Conservation (phyloP, 805 yeast species). For the Metahyphopichia silvanorum region DNA sequence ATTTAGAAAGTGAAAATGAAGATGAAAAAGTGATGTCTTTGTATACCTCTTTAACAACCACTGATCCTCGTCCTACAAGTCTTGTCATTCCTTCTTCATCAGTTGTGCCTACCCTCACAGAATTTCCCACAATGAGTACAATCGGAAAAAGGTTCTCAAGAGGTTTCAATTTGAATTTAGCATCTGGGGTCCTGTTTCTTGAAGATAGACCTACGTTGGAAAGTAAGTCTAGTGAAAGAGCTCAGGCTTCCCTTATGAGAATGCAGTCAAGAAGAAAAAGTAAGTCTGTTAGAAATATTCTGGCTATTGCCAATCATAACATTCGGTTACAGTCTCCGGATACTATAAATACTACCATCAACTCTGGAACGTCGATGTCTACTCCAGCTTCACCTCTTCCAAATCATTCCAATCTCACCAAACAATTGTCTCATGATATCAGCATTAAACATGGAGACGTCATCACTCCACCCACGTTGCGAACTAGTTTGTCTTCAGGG, state of each 20-base stretch:
- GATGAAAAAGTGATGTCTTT: slow-evolving; percentile 70
- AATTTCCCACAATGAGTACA: slow-evolving; percentile 36
- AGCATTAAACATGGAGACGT: neutral
- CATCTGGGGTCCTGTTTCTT: slow-evolving; percentile 11
- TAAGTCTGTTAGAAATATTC: slow-evolving; percentile 32
- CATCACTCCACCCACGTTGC: slow-evolving; percentile 2
- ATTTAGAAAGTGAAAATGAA: slow-evolving; percentile 44
- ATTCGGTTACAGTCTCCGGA: slow-evolving; percentile 10
- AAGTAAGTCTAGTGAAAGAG: slow-evolving; percentile 53
- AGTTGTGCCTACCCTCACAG: slow-evolving; percentile 41
- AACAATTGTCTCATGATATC: slow-evolving; percentile 3
- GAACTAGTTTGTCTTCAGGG: neutral
- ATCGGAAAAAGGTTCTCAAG: slow-evolving; percentile 26
- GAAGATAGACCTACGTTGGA: slow-evolving; percentile 27
- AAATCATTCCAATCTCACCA: slow-evolving; percentile 6
- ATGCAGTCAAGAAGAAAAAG: slow-evolving; percentile 58
- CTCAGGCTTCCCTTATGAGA: slow-evolving; percentile 61
- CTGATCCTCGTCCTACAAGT: slow-evolving; percentile 11
- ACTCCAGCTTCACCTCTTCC: slow-evolving; percentile 19
- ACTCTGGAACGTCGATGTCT: slow-evolving; percentile 3
- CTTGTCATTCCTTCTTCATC: neutral
- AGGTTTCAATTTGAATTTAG: slow-evolving; percentile 8
- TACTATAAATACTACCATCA: too few relatives aligned
- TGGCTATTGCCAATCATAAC: slow-evolving; percentile 18
- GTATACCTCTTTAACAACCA: slow-evolving; percentile 50